Conservation (phyloP, 2,329 filamentous ascomycete genomes). For the Esteya vermicola region DNA sequence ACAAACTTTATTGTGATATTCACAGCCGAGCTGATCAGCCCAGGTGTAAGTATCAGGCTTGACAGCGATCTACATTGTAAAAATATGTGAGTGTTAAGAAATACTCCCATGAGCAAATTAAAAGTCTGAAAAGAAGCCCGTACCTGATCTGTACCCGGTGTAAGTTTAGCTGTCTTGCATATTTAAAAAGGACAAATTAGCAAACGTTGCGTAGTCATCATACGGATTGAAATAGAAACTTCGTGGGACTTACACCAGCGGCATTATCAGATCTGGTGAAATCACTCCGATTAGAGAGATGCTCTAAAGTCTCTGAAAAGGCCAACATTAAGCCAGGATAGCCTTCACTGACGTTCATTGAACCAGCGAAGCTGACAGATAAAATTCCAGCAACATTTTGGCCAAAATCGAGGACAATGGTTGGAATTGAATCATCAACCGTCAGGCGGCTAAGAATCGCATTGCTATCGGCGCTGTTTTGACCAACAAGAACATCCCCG, state of each 20-base stretch:
- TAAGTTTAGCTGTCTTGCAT: conserved; percentile 17
- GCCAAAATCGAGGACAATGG: conserved; percentile 34
- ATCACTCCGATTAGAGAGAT: conserved; percentile 27
- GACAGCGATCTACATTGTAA: conserved; percentile 25
- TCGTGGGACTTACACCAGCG: conserved; percentile 2
- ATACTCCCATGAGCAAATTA: not conserved
- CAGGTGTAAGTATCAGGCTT: conserved; percentile 25
- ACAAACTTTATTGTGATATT: conserved; percentile 27
- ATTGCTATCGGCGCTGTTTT: conserved; percentile 11
- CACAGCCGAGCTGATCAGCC: conserved; percentile 29
- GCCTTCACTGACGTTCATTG: conserved; percentile 11
- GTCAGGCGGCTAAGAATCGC: conserved; percentile 18
- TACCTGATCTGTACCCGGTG: conserved; percentile 33
- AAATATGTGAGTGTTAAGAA: not conserved
- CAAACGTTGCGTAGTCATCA: too few relatives aligned
- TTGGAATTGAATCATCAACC: conserved; percentile 15
- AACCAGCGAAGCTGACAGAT: conserved; percentile 25
- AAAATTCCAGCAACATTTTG: conserved; percentile 30
- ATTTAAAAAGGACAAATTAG: not conserved
- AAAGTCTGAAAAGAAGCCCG: conserved; percentile 2
- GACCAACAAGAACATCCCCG: conserved; percentile 17
- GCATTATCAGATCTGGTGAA: conserved; percentile 30
- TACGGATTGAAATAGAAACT: not conserved
- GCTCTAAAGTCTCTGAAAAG: conserved; percentile 34
- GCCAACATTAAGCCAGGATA: conserved; percentile 27